Evolutionary conservation across 768 basidiomycete species (phyloP), one percentile per base, ranked within the genome.

Genomic region (Naganishia randhawae): DNA sequence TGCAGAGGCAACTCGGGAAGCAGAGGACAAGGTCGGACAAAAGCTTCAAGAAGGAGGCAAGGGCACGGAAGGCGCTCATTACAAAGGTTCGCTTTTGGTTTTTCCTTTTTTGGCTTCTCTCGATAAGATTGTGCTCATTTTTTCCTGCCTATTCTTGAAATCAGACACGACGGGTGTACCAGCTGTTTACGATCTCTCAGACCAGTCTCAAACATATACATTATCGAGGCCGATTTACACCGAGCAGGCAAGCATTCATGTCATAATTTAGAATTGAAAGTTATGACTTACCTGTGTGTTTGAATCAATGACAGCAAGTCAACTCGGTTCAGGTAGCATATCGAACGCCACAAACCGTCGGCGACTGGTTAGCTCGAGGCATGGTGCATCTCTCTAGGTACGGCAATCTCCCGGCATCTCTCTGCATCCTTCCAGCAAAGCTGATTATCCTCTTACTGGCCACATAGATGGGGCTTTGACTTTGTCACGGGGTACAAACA

Each of bases 161-260:
- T n/a, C 37, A 67, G 53, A 69, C 35, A 22, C 27, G 6, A 67
- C n/a, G 33, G 50, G 33, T 19, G 16, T 62, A 1, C 37, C 50
- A 16, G 31, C 50, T 33, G 32, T n/a, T 3, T 61, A 75, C 32
- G 63, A 71, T n/a, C 73, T 78, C 42, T 63, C 71, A 22, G 73
- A 74, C 14, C 50, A 72, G 13, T 63, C 72, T 31, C 67, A 73
- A 25, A 73, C 76, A 10, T 96, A 92, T 91, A 91, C 95, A 13
- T 81, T 96, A 1, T 91, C 92, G 76, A 91, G 95, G 76, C 94
- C 94, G 0, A 92, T 95, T 1, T 97, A 97, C 77, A 86, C 89
- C 19, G 70, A 75, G 29, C 70, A 69, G 31, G 78, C 76, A 63
- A 65, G 78, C 72, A 86, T 50, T 41, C 80, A 68, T 11, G 65